Percentiles rank a stretch among this genome's conserved stretches.
Conservation (phyloP, 805 yeast species). For the Schwanniomyces sp. region DNA sequence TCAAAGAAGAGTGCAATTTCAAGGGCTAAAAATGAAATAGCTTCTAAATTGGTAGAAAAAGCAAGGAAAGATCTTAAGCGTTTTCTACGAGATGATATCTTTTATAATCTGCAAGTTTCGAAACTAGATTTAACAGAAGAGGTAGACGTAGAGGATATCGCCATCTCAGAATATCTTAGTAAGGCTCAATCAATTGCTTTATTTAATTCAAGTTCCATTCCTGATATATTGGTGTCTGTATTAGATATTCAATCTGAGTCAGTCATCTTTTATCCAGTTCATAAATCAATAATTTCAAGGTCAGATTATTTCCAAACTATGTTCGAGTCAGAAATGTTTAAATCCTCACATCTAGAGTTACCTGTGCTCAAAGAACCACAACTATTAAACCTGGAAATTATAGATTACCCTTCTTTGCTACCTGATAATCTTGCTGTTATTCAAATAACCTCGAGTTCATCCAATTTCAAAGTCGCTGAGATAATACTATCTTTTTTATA, state of each 20-base stretch:
- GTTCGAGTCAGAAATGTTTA: conserved; percentile 49
- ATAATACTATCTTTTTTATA: conserved; percentile 56
- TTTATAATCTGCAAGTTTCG: conserved; percentile 13
- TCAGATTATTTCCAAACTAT: conserved; percentile 65
- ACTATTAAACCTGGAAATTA: conserved; percentile 7
- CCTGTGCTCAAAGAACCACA: conserved; percentile 11
- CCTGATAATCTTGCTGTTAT: conserved; percentile 11
- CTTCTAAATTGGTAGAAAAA: conserved; percentile 29
- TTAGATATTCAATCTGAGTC: conserved; percentile 24
- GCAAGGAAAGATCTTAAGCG: conserved; percentile 33
- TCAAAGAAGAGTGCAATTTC: conserved; percentile 19
- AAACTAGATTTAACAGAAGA: conserved; percentile 19
- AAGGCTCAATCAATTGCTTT: conserved; percentile 20
- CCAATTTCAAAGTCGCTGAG: conserved; percentile 40
- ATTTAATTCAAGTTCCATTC: conserved; percentile 22
- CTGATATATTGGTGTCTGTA: conserved; percentile 51
- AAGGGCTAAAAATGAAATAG: conserved; percentile 29
- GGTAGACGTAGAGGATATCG: conserved; percentile 31
- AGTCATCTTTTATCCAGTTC: conserved; percentile 55
- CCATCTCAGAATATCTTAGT: conserved; percentile 14
- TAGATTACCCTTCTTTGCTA: conserved; percentile 12
- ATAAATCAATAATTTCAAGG: conserved; percentile 58
- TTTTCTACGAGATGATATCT: conserved; percentile 24
- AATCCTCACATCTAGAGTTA: conserved; percentile 9
- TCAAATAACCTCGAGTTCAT: conserved; percentile 11